Base-by-base conservation (phyloP, 148 eudicot species). In the Rhododendron mucronatum region DNA sequence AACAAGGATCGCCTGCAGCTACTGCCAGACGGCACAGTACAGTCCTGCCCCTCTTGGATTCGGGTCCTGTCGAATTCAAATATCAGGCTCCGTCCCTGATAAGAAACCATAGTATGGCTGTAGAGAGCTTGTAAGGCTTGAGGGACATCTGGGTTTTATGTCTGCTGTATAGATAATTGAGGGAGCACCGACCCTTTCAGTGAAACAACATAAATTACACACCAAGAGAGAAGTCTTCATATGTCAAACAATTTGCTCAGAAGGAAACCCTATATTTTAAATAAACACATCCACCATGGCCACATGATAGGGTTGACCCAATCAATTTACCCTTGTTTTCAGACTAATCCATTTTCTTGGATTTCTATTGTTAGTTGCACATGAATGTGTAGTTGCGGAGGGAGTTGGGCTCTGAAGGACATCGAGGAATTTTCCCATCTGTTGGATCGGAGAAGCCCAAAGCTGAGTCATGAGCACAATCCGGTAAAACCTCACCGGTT, bases 321-420 rank as follows among this genome's bases (percentile, higher is more conserved):
- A 85, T 85, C 86, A 79, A 87, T 79, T 82, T 88, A 73, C 84
- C 91, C 87, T 88, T 87, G 89, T 90, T 91, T 91, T 84, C 87
- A 85, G 23, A 78, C 86, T 80, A 67, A 33, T 6, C 83, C 33
- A 41, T 45, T n/a, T 21, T 67, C 15, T 50, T 57, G 33, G 67
- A 30, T 82, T 74, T 5, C 6, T 35, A 2, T 71, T 82, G 14
- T 51, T 71, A 67, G 74, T 26, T 67, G 12, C 33, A 11, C 33
- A 28, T 26, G 74, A 67, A 67, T 67, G 33, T 67, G 74, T 11
- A 67, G 74, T 1, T 10, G 74, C 1, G 15, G 15, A 26, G 35
- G 35, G 33, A 26, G 16, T 26, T n/a, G 13, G 1, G 71, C 30
- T 65, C 7, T 6, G 6, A 15, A 16, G 21, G 16, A 55, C 20